Conservation (phyloP, 1,139 yeast genomes). For the Hyphopichia burtonii region DNA sequence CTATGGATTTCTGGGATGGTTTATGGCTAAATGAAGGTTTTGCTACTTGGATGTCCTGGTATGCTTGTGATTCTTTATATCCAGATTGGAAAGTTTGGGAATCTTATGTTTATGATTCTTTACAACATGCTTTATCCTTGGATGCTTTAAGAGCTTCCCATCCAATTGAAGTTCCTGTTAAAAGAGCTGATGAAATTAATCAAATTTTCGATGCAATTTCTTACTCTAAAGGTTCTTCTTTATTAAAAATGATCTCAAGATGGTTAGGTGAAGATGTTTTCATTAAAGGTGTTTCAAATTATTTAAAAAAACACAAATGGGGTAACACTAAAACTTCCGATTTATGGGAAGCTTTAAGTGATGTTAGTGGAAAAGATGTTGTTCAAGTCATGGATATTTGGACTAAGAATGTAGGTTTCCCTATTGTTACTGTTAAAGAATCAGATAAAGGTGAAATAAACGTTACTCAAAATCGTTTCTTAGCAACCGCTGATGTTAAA, state of each 20-base stretch:
- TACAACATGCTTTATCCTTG: conserved; percentile 67
- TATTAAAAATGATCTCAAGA: conserved; percentile 26
- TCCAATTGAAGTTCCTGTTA: conserved; percentile 84
- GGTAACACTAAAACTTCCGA: conserved; percentile 27
- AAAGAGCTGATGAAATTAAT: conserved; percentile 76
- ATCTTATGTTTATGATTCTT: conserved; percentile 63
- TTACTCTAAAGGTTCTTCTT: conserved; percentile 28
- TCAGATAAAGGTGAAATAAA: conserved; percentile 19
- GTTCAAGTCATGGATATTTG: conserved; percentile 24
- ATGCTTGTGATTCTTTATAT: conserved; percentile 69
- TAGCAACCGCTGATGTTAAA: conserved; percentile 54
- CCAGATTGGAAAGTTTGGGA: conserved; percentile 91
- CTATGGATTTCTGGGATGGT: conserved; percentile 96
- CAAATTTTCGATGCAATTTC: conserved; percentile 82
- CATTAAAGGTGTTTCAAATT: conserved; percentile 26
- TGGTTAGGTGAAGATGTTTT: conserved; percentile 25
- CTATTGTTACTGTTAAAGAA: conserved; percentile 21
- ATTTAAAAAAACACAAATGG: conserved; percentile 23
- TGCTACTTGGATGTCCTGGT: conserved; percentile 86
- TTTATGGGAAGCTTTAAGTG: conserved; percentile 24
- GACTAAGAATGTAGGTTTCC: conserved; percentile 28
- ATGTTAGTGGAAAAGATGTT: conserved; percentile 22
- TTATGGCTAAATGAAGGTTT: conserved; percentile 90
- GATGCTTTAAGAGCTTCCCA: conserved; percentile 78
- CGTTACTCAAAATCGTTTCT: conserved; percentile 54